Percentiles rank a stretch among this genome's conserved stretches.
Evolutionary conservation across 345 rosid genomes (phyloP).

Genomic region (Arabis hirsuta): DNA sequence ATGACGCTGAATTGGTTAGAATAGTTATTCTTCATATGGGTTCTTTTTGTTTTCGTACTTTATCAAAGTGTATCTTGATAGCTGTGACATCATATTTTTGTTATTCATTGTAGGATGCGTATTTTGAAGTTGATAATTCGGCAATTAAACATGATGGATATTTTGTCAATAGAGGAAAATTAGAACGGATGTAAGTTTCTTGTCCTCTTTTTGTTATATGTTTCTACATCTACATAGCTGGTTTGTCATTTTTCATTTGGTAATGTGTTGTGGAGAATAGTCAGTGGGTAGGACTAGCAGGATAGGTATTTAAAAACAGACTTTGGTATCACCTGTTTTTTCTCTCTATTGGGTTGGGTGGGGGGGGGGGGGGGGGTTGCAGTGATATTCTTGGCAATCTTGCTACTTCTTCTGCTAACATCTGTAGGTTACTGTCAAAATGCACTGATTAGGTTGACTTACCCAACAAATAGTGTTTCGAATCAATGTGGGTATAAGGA

Average conservation of each 20-base stretch:
- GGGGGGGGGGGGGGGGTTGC: too few species aligned
- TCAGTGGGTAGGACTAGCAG: background rate
- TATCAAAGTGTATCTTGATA: constrained; percentile 6
- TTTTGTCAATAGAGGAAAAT: constrained; percentile 87
- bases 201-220: constrained; percentile 22
- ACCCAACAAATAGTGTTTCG: background rate
- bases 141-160: constrained; percentile 86
- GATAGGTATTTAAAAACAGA: constrained; percentile 7
- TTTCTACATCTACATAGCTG: constrained; percentile 7
- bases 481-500: background rate
- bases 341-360: too few species aligned
- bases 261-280: constrained; percentile 11
- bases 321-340: background rate
- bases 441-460: background rate
- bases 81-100: constrained; percentile 22
- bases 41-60: constrained; percentile 7
- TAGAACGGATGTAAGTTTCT: constrained; percentile 80
- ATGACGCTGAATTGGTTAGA: constrained; percentile 92
- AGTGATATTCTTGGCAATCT: background rate
- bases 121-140: constrained; percentile 95
- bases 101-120: constrained; percentile 76
- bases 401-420: background rate
- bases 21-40: background rate
- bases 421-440: constrained; percentile 2
- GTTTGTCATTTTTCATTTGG: constrained; percentile 1